Evolutionary conservation across 1,284 basidiomycete species (phyloP).

Genomic region (Amylostereum areolatum): DNA sequence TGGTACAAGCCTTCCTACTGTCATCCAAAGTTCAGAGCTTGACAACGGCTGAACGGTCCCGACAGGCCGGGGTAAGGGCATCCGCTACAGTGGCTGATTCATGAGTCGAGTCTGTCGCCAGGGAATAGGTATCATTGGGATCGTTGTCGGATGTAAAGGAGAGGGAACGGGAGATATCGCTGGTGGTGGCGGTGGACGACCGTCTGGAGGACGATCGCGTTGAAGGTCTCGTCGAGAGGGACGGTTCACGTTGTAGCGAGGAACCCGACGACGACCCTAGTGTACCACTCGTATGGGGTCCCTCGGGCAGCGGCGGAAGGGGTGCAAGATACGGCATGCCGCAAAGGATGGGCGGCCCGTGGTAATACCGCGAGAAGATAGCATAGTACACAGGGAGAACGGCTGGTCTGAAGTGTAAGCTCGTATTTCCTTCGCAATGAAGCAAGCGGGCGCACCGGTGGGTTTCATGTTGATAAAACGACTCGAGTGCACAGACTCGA

Average conservation of each 20-base stretch:
- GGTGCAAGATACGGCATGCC: conserved; percentile 63
- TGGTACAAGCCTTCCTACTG: too few relatives aligned
- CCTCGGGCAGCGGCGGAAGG: conserved; percentile 45
- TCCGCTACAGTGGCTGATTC: too few relatives aligned
- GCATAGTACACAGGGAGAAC: conserved; percentile 66
- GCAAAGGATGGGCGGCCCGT: conserved; percentile 56
- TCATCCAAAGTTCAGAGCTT: too few relatives aligned
- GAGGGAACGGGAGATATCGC: conserved; percentile 1
- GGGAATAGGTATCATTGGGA: neutral
- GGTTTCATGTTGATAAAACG: conserved; percentile 64
- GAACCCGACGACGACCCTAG: too few relatives aligned
- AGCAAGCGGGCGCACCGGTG: conserved; percentile 34
- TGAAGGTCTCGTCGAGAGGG: too few relatives aligned
- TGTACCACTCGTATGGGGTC: conserved; percentile 15
- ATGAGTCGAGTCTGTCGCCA: neutral
- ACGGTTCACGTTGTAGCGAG: too few relatives aligned
- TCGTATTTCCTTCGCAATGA: neutral
- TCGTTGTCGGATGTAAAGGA: neutral
- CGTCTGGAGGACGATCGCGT: too few relatives aligned
- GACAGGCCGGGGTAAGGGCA: too few relatives aligned
- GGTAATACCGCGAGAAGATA: conserved; percentile 59
- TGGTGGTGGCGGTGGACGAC: neutral
- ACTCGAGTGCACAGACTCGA: conserved; percentile 54
- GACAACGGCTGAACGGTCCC: too few relatives aligned
- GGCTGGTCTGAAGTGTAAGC: conserved; percentile 30